Evolutionary conservation across 108 stramenopile genomes (phyloP).

Genomic region (Skeletonema potamos): DNA sequence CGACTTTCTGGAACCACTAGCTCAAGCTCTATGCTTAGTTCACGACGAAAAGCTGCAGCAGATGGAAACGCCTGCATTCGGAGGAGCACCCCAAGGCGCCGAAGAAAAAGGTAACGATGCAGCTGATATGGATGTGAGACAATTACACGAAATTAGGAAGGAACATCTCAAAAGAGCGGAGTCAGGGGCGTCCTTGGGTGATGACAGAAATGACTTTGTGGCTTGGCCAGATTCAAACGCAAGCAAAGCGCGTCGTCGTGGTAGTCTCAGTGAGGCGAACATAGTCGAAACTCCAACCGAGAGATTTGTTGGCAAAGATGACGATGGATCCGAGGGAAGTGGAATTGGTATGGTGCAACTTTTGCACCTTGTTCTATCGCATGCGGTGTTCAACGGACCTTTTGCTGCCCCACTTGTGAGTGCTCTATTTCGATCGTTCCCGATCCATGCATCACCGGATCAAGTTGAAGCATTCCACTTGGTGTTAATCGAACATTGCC

Average conservation of each 20-base stretch:
- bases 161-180: conserved; percentile 2
- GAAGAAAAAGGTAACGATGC: conserved; percentile 9
- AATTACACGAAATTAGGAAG: background rate
- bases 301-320: conserved; percentile 55
- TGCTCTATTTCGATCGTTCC: conserved; percentile 74
- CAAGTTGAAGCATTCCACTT: conserved; percentile 85
- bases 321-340: conserved; percentile 43
- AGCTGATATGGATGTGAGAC: background rate
- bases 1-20: conserved; percentile 79
- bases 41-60: conserved; percentile 66
- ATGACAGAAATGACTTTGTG: conserved; percentile 11
- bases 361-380: conserved; percentile 66
- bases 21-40: conserved; percentile 78
- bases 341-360: conserved; percentile 77
- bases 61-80: conserved; percentile 23
- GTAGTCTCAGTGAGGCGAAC: conserved; percentile 35
- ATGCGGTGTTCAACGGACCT: conserved; percentile 66
- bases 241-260: conserved; percentile 3
- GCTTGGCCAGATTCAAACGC: conserved; percentile 8
- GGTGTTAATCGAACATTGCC: conserved; percentile 73
- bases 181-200: background rate
- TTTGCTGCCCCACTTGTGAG: conserved; percentile 73
- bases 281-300: conserved; percentile 49
- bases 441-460: conserved; percentile 77
- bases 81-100: background rate